Conservation (phyloP, 176 grass and related monocot species). For the Eleusine coracana region DNA sequence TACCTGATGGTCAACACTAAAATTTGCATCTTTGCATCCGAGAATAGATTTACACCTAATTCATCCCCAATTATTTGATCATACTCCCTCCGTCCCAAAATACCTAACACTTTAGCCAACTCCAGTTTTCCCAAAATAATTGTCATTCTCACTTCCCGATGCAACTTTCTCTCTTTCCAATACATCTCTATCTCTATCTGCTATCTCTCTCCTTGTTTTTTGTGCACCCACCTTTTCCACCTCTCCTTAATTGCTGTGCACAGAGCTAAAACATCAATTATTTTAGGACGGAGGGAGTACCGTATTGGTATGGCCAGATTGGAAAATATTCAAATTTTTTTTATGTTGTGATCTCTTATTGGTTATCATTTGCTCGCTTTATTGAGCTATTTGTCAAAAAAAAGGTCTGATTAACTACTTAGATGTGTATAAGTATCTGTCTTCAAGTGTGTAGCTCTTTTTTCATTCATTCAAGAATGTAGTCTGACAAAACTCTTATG, state of each 20-base stretch:
- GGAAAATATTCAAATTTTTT: background rate
- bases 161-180: too few relatives aligned
- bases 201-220: too few relatives aligned
- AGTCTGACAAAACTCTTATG: conserved; percentile 13
- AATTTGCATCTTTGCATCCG: background rate
- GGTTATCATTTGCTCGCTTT: background rate
- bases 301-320: background rate
- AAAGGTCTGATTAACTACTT: conserved; percentile 1
- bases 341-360: background rate
- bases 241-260: too few relatives aligned
- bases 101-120: too few relatives aligned
- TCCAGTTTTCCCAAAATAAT: too few relatives aligned
- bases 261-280: too few relatives aligned
- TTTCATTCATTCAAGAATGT: conserved; percentile 3
- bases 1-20: background rate
- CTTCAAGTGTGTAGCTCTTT: background rate
- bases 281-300: background rate
- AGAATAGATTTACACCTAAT: background rate
- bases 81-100: too few relatives aligned
- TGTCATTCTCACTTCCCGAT: too few relatives aligned
- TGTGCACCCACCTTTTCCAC: too few relatives aligned
- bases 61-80: background rate
- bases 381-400: background rate
- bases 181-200: too few relatives aligned
- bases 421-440: background rate